Evolutionary conservation across 305 asterid genomes (phyloP).

Genomic region (Andrographis paniculata): DNA sequence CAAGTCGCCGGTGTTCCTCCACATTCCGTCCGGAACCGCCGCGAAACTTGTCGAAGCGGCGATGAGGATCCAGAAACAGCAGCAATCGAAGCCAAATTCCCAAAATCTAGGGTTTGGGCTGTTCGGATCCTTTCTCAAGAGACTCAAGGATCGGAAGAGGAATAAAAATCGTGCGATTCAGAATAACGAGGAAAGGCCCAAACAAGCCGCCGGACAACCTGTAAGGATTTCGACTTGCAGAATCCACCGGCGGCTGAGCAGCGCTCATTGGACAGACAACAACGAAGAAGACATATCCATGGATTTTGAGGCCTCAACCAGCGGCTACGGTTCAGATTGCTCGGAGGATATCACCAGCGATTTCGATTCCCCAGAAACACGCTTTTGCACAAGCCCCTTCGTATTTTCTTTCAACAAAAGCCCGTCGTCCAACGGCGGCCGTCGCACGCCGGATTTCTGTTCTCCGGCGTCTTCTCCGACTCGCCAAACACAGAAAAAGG

Average conservation of each 20-base stretch:
- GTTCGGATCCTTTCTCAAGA: slow-evolving; percentile 53
- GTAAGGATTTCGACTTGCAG: slow-evolving; percentile 31
- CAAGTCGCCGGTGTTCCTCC: slow-evolving; percentile 21
- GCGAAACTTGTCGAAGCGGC: slow-evolving; percentile 82
- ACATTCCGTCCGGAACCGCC: background rate
- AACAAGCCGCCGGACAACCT: background rate
- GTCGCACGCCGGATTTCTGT: slow-evolving; percentile 42
- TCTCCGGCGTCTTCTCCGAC: slow-evolving; percentile 68
- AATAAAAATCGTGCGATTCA: slow-evolving; percentile 29
- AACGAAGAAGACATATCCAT: slow-evolving; percentile 42
- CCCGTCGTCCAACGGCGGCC: slow-evolving; percentile 36
- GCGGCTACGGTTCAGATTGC: slow-evolving; percentile 32
- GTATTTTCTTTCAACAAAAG: slow-evolving; percentile 54
- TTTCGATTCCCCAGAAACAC: slow-evolving; percentile 26
- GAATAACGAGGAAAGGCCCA: slow-evolving; percentile 5
- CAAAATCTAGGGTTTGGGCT: slow-evolving; percentile 38
- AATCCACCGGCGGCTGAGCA: slow-evolving; percentile 43
- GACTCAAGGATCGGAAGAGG: slow-evolving; percentile 50
- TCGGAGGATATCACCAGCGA: slow-evolving; percentile 20
- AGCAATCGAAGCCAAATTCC: slow-evolving; percentile 16
- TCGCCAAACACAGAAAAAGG: slow-evolving; percentile 37
- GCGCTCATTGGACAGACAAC: slow-evolving; percentile 54
- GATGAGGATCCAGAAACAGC: slow-evolving; percentile 44
- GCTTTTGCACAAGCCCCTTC: slow-evolving; percentile 52
- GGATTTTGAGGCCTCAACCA: slow-evolving; percentile 49